A percentile compares a stretch with the other conserved stretches of the same genome.
Conservation (phyloP, 108 stramenopile species). For the Chaetoceros muelleri region DNA sequence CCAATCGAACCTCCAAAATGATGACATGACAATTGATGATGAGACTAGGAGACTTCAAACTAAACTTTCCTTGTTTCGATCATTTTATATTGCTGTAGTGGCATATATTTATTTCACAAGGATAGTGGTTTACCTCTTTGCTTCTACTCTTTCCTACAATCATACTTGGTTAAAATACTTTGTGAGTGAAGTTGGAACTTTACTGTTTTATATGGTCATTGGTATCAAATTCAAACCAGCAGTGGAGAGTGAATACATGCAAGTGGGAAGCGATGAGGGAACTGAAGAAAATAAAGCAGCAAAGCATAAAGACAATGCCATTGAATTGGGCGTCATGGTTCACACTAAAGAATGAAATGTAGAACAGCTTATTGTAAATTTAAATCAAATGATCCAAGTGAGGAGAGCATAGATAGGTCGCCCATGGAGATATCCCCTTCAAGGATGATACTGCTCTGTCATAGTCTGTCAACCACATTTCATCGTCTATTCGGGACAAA, state of each 20-base stretch:
- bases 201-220: slow-evolving; percentile 84
- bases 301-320: no score
- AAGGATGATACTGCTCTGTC: background rate
- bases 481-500: background rate
- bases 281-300: background rate
- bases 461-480: background rate
- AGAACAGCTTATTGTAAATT: no score
- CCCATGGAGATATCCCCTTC: background rate
- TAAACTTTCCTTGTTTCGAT: slow-evolving; percentile 85
- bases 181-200: slow-evolving; percentile 71
- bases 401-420: background rate
- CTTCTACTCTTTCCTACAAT: slow-evolving; percentile 72
- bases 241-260: slow-evolving; percentile 73
- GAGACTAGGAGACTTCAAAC: slow-evolving; percentile 33
- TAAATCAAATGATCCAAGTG: no score
- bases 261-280: slow-evolving; percentile 16
- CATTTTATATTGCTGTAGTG: slow-evolving; percentile 90
- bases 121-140: slow-evolving; percentile 86
- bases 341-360: no score
- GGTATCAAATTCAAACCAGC: slow-evolving; percentile 81
- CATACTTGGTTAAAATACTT: slow-evolving; percentile 84
- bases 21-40: background rate
- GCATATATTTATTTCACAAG: slow-evolving; percentile 94
- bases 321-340: no score
- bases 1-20: no score